Base-by-base conservation (phyloP, 2,329 filamentous ascomycete species). In the Cytospora schulzeri region DNA sequence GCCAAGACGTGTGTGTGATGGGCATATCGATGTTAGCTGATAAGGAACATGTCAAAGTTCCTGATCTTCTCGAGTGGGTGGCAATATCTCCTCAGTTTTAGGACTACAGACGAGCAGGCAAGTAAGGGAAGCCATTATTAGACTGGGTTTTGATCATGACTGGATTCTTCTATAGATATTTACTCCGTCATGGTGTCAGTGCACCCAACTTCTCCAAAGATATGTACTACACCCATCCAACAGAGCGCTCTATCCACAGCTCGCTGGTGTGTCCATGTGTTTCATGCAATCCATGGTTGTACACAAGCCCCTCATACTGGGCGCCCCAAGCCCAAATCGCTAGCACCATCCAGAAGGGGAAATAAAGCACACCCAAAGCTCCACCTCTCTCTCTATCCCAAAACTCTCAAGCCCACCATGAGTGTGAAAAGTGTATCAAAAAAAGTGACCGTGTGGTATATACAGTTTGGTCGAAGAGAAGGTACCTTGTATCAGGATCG, bases 101-200 rank as follows among this genome's bases (percentile, higher is more conserved):
- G 33, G 14, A 3, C 12, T 35, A 3, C 33, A 7, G 3, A 3
- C 38, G 15, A n/a, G 26, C 24, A 22, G 33, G 35, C 51, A n/a
- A 19, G 15, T 3, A 24, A n/a, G n/a, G 15, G 41, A 5, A 24
- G 19, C 19, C 8, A 26, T 35, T 33, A 5, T 2, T 11, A 17
- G 15, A 5, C 4, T 0, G 4, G 31, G 19, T 24, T 57, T 63
- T 63, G 51, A 35, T 63, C 56, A 52, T 57, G 50, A 51, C 56
- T 63, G 60, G 45, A 56, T 55, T 63, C 8, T 14, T 65, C 60
- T 63, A 66, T 62, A 62, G 38, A 63, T 66, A 63, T 66, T 57
- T 63, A 66, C 55, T 26, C 59, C 48, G 31, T 57, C 64, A 56
- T 50, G 28, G 22, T 56, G 52, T 54, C n/a, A 41, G 52, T 50